Evolutionary conservation across 495 filamentous ascomycete genomes (phyloP), one percentile per base, ranked within the genome.

Genomic region (Aspergillus kassunensis): DNA sequence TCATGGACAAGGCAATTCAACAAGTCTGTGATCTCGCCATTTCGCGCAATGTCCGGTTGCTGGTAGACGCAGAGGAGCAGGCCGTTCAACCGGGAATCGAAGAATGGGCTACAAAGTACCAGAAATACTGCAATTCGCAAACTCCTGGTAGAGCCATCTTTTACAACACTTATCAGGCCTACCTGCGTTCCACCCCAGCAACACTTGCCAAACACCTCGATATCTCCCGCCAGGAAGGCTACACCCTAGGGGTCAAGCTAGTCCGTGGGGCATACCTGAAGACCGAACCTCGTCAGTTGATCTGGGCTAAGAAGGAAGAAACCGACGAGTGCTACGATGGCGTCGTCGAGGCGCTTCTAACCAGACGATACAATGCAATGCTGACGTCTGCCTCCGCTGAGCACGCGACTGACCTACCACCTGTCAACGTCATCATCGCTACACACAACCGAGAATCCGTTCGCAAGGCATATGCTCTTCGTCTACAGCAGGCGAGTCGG

Each of bases 391-490:
- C 70, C 0, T 58, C 63, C 0, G 59, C 61, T 9, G 58, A 69
- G 30, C 57, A 59, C 7, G 50, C 55, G 0, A 57, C 62, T 8
- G 63, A 68, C 6, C 86, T 90, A 54, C 87, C 89, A 0, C 61
- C 73, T 3, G 78, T 88, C 21, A 79, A 82, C 57, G 69, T 95
- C 27, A 83, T 96, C 34, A 80, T 97, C 29, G 93, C 91, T 27
- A 88, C 87, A n/a, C 93, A 98, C 71, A 98, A 97, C 68, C 81
- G 79, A n/a, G 83, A 81, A 18, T 89, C 90, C 11, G 86, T 96
- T 10, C 70, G 75, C 27, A 84, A 83, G 61, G 89, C 88, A 2
- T 82, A 87, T 36, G 69, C 70, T 1, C 66, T 88, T 21, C 76
- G 80, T 30, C 73, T 77, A 8, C 52, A 70, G 31, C 84, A 86